These are phyloP conservation scores for Sisymbrium irio DNA, from an alignment of 345 rosid species.

Conservation along the genomic window DNA sequence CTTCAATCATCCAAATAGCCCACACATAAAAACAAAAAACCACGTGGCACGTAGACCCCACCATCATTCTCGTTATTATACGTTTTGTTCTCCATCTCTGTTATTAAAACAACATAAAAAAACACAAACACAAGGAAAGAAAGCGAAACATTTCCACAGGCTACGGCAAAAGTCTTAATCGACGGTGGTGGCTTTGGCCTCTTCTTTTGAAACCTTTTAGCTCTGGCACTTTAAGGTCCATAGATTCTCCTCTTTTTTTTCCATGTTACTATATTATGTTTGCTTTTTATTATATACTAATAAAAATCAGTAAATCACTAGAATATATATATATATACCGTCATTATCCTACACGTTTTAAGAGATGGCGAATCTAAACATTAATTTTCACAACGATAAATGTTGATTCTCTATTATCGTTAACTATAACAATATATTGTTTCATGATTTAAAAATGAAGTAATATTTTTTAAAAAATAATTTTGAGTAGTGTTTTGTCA, in stretches of 20 bases:
- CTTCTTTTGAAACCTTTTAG: conserved; percentile 15
- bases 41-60: conserved; percentile 24
- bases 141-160: neutral
- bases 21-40: conserved; percentile 1
- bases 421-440: neutral
- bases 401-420: neutral
- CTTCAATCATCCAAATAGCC: conserved; percentile 20
- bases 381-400: neutral
- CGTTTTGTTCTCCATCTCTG: neutral
- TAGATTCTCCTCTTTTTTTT: neutral
- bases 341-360: neutral
- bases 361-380: neutral
- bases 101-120: neutral
- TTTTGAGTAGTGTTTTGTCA: neutral
- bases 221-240: conserved; percentile 21
- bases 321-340: neutral
- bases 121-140: neutral
- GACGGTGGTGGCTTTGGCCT: conserved; percentile 30
- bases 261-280: neutral
- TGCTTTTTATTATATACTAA: neutral
- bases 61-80: conserved; percentile 1
- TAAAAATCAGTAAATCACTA: neutral
- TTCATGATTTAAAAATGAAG: neutral
- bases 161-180: conserved; percentile 2
- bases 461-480: neutral